A percentile compares a stretch with the other conserved stretches of the same genome.
phyloP scores from a whole-genome alignment of 805 yeast genomes.

The Yamadazyma ubonensis region DNA sequence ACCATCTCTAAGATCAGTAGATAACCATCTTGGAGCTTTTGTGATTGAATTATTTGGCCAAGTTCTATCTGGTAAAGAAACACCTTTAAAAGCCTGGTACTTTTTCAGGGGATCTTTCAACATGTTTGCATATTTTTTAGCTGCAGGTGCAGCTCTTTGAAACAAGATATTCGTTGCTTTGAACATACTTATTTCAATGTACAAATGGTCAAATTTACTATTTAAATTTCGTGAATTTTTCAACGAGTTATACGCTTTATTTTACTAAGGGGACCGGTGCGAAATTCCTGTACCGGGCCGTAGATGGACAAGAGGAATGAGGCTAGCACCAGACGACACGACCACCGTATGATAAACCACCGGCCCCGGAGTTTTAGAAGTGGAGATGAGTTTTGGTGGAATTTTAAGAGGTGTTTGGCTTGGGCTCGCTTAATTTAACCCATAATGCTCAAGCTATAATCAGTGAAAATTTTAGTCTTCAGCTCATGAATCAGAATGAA shows the following conservation, averaged over 20 bases:
- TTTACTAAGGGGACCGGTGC: constrained; percentile 7
- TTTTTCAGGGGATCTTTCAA: constrained; percentile 66
- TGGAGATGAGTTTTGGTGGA: no score
- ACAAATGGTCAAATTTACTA: neutral
- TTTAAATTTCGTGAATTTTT: neutral
- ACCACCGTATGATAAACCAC: no score
- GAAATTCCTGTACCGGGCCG: constrained; percentile 5
- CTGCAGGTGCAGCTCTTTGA: constrained; percentile 14
- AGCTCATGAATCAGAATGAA: no score
- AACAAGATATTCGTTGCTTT: constrained; percentile 13
- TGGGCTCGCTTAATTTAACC: no score
- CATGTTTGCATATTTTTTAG: constrained; percentile 39
- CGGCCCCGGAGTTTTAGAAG: no score
- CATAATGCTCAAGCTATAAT: no score
- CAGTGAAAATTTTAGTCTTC: no score
- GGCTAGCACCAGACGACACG: no score
- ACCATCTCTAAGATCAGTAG: constrained; percentile 80
- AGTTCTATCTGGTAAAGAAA: constrained; percentile 58
- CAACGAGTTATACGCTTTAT: constrained; percentile 3
- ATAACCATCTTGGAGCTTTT: constrained; percentile 77
- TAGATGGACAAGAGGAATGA: constrained; percentile 4
- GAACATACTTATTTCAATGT: constrained; percentile 12
- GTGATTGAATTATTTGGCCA: constrained; percentile 70
- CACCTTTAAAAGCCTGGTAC: constrained; percentile 55
- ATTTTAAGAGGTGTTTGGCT: no score